A percentile compares a stretch with the other conserved stretches of the same genome.
phyloP scores from a whole-genome alignment of 2,329 filamentous ascomycete species.

The Allantophomopsis lycopodina region DNA sequence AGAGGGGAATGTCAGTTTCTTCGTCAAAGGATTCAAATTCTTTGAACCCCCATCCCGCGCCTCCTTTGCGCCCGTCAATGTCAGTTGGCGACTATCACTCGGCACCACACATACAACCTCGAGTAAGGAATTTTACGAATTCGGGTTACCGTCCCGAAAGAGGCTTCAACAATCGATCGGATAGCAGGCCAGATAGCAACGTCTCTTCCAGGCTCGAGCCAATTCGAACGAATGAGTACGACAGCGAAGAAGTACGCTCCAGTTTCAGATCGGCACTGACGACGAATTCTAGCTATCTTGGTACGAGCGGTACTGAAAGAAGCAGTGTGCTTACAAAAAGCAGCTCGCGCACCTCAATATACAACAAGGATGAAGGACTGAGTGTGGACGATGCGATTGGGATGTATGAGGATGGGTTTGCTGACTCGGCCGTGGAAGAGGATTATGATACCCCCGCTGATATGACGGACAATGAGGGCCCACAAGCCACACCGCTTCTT shows the following conservation, averaged over 20 bases:
- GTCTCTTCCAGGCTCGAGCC: slow-evolving; percentile 13
- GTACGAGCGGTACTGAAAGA: slow-evolving; percentile 63
- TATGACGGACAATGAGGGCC: neutral
- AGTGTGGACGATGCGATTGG: slow-evolving; percentile 57
- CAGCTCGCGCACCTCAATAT: slow-evolving; percentile 57
- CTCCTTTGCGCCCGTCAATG: slow-evolving; percentile 12
- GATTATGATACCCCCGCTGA: slow-evolving; percentile 4
- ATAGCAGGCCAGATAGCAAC: slow-evolving; percentile 12
- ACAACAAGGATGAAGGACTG: slow-evolving; percentile 36
- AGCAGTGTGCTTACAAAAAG: slow-evolving; percentile 72
- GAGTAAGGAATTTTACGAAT: slow-evolving; percentile 15
- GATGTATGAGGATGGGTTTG: slow-evolving; percentile 53
- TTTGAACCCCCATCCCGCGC: slow-evolving; percentile 3
- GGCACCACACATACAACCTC: slow-evolving; percentile 13
- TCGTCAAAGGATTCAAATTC: slow-evolving; percentile 12
- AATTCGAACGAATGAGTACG: slow-evolving; percentile 9
- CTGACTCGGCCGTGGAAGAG: slow-evolving; percentile 31
- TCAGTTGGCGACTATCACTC: slow-evolving; percentile 19
- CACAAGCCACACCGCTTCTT: neutral
- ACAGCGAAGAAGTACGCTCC: slow-evolving; percentile 29
- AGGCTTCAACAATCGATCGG: slow-evolving; percentile 1
- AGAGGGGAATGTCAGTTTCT: slow-evolving; percentile 3
- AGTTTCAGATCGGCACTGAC: slow-evolving; percentile 48
- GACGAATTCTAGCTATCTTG: slow-evolving; percentile 35
- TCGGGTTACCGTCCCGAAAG: slow-evolving; percentile 8